Evolutionary conservation across 305 asterid genomes (phyloP).

Genomic region (Rubia balearica): DNA sequence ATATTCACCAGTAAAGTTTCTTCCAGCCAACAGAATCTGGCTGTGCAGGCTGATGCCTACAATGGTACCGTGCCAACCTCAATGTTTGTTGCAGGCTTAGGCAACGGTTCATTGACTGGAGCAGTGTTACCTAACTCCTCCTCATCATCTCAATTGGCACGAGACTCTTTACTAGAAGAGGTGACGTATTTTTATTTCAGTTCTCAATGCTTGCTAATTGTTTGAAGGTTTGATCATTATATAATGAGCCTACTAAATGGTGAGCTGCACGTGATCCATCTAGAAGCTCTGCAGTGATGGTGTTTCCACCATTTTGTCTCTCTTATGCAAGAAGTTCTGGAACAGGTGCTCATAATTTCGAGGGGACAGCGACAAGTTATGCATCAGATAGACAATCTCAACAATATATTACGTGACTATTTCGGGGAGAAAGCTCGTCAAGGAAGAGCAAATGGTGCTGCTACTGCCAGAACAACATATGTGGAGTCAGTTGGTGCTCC

Average conservation of each 20-base stretch:
- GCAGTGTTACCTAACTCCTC: conserved; percentile 58
- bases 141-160: conserved; percentile 69
- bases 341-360: conserved; percentile 52
- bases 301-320: background rate
- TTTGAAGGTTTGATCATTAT: background rate
- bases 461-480: conserved; percentile 20
- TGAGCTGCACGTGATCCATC: background rate
- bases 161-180: conserved; percentile 89
- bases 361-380: conserved; percentile 64
- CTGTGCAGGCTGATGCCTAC: conserved; percentile 65
- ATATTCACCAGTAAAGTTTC: conserved; percentile 39
- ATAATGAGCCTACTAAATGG: background rate
- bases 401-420: conserved; percentile 49
- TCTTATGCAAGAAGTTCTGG: conserved; percentile 6
- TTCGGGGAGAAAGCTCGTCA: conserved; percentile 46
- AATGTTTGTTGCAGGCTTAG: conserved; percentile 48
- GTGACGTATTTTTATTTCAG: conserved; percentile 25
- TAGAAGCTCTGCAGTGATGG: background rate
- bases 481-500: conserved; percentile 45
- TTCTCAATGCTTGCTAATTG: background rate
- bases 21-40: conserved; percentile 75
- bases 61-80: conserved; percentile 53
- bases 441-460: conserved; percentile 25
- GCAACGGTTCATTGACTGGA: conserved; percentile 59
- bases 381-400: conserved; percentile 74